Evolutionary conservation across 805 yeast species (phyloP), one percentile per base, ranked within the genome.

Genomic region (Pichia cephalocereana): DNA sequence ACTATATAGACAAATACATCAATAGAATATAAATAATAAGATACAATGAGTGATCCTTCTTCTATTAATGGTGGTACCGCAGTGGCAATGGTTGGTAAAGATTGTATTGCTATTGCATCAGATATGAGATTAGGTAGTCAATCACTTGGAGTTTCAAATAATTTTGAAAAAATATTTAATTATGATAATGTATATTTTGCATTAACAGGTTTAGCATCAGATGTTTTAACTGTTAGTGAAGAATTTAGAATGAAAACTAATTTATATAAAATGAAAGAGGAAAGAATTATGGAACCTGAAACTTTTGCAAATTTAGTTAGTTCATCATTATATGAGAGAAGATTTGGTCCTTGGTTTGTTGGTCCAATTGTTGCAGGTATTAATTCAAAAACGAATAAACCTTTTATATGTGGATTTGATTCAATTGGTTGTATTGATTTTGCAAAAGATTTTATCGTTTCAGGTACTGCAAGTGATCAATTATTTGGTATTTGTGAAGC

Each of bases 401-500:
- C 99, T 44, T 93, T 84, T 63, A 78, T 93, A 51, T 93, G 98
- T 63, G 95, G 96, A 6, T 91, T 91, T 68, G 99, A 93, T 70
- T 77, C 85, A 55, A 93, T 93, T 63, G 99, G 99, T 14, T 88
- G 97, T 70, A 89, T 93, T 57, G 98, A 93, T 66, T 86, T 77
- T 60, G 95, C 97, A 46, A 79, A 87, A 58, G 99, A 93, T 68
- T 93, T 93, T 64, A 87, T 87, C 32, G 99, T 93, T 17, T 75
- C 89, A 53, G 99, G 99, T 50, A 93, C 99, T 2, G 97, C 97
- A 7, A 69, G 88, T n/a, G 96, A 91, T 63, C 99, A 93, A 71
- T 74, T 93, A 49, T 93, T 83, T 63, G 99, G 99, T 67, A 91
- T 93, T 97, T 95, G 99, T 70, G 99, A 93, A 70, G 78, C 95